Evolutionary conservation across 495 filamentous ascomycete genomes (phyloP), one percentile per base, ranked within the genome.

Genomic region (Aspergillus panamensis): DNA sequence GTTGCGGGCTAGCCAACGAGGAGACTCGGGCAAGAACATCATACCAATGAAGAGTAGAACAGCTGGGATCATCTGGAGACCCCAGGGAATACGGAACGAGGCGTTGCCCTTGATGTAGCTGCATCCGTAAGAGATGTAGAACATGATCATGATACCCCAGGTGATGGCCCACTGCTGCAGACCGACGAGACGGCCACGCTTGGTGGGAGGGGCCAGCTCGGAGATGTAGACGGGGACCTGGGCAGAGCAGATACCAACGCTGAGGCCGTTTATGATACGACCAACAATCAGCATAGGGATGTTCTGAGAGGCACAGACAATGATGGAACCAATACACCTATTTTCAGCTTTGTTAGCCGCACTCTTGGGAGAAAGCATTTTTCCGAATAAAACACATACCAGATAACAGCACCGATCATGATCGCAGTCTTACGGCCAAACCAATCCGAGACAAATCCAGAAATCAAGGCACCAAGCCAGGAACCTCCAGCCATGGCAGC

Each of bases 121-220:
- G 51, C 61, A 64, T 13, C 64, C 64, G 19, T 67, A 67, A 10
- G 64, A 67, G 50, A 67, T 58, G 48, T 78, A 78, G 77, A 86
- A 91, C 88, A 92, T 90, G 67, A 91, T 90, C 58, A 91, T 58
- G 59, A 91, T 90, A 66, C 89, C 89, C 85, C 86, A 89, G 52
- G 85, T 89, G 60, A 91, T 89, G 44, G 88, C 83, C 87, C 87
- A 89, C 72, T 90, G 88, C 61, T 91, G 85, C 57, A 83, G 74
- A 33, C 86, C 84, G 31, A 90, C 82, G 14, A 93, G 77, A 33
- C 86, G 79, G 29, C 89, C 88, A 64, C 89, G 82, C 71, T 84
- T 85, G 37, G 79, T 77, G 3, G 87, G 87, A 8, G 82, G 85
- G 6, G 88, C 80, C 57, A 92, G 63, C 64, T 92, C 89, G 19